A percentile compares a stretch with the other conserved stretches of the same genome.
Evolutionary conservation across 2,329 filamentous ascomycete species (phyloP).

Genomic region (Aspergillus novofumigatus): DNA sequence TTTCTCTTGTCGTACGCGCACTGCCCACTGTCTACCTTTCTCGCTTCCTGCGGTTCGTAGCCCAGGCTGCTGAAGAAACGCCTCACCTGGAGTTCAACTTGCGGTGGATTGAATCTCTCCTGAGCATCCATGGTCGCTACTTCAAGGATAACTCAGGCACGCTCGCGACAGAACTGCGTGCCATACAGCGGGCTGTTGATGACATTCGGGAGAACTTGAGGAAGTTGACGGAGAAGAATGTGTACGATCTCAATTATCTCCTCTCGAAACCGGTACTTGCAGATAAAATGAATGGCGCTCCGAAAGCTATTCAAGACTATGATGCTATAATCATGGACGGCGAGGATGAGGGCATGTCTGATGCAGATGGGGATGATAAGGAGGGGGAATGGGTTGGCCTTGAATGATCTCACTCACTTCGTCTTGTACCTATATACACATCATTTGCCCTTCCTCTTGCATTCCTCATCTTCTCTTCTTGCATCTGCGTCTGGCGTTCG

Average conservation of each 20-base stretch:
- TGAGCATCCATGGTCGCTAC: slow-evolving; percentile 80
- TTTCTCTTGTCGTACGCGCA: slow-evolving; percentile 71
- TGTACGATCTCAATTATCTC: slow-evolving; percentile 84
- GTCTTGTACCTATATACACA: slow-evolving; percentile 15
- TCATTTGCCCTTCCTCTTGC: slow-evolving; percentile 8
- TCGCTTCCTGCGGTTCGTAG: slow-evolving; percentile 79
- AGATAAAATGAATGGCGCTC: slow-evolving; percentile 22
- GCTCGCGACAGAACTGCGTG: slow-evolving; percentile 77
- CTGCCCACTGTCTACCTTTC: slow-evolving; percentile 83
- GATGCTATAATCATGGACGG: slow-evolving; percentile 15
- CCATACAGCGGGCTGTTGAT: slow-evolving; percentile 74
- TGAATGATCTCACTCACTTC: slow-evolving; percentile 35
- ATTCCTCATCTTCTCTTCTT: slow-evolving; percentile 15
- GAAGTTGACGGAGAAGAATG: slow-evolving; percentile 78
- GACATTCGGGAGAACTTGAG: slow-evolving; percentile 80
- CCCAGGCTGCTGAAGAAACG: slow-evolving; percentile 79
- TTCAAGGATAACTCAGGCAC: slow-evolving; percentile 75
- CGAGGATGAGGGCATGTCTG: slow-evolving; percentile 26
- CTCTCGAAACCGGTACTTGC: slow-evolving; percentile 49
- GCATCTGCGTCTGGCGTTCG: slow-evolving; percentile 30
- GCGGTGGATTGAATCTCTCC: slow-evolving; percentile 78
- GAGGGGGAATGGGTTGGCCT: slow-evolving; percentile 54
- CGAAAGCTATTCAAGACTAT: slow-evolving; percentile 27
- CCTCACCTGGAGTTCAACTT: slow-evolving; percentile 95
- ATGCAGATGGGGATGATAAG: slow-evolving; percentile 33